Conservation (phyloP, 1,139 yeast species). For the Pichia sp. region DNA sequence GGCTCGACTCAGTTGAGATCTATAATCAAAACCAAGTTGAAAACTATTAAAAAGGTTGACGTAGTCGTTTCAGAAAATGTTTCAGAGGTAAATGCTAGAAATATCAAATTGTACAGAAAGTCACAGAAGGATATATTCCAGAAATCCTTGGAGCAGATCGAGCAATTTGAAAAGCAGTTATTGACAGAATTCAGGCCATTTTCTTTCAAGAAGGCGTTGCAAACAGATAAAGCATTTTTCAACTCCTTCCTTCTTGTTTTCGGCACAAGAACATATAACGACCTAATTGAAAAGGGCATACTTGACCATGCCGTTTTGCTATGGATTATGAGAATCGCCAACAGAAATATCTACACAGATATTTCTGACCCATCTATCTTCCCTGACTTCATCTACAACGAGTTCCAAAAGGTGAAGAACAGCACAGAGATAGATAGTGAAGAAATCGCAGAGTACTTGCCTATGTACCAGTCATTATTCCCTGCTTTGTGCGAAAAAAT, state of each 20-base stretch:
- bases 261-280: constrained; percentile 55
- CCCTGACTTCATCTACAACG: constrained; percentile 51
- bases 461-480: constrained; percentile 51
- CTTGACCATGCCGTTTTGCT: constrained; percentile 59
- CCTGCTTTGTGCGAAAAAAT: constrained; percentile 50
- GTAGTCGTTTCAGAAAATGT: constrained; percentile 10
- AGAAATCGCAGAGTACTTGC: constrained; percentile 53
- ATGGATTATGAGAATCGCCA: constrained; percentile 59
- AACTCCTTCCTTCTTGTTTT: constrained; percentile 52
- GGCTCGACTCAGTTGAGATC: constrained; percentile 54
- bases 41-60: constrained; percentile 31
- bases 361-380: constrained; percentile 24
- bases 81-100: constrained; percentile 22
- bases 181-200: constrained; percentile 42
- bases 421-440: constrained; percentile 36
- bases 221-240: constrained; percentile 51
- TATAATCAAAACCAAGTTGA: constrained; percentile 48
- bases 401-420: constrained; percentile 40
- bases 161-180: constrained; percentile 47
- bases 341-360: constrained; percentile 38
- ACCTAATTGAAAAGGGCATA: constrained; percentile 44
- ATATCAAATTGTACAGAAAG: constrained; percentile 38
- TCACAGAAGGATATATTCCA: constrained; percentile 48
- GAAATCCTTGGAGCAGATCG: constrained; percentile 43
- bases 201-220: constrained; percentile 54